Base-by-base conservation (phyloP, 2,329 filamentous ascomycete species). In the Bipolaris sorokiniana region DNA sequence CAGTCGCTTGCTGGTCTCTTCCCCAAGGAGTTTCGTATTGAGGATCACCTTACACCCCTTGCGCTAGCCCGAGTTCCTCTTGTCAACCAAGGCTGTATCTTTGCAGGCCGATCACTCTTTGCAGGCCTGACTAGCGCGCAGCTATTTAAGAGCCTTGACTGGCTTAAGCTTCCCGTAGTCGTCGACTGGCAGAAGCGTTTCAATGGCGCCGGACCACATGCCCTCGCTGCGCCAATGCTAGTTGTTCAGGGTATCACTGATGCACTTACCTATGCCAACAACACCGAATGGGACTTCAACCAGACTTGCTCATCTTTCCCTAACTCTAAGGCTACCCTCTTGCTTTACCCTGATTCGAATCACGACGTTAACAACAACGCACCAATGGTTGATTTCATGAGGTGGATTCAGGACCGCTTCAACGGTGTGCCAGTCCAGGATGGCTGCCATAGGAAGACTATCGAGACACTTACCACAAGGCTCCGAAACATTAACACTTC, bases 221-320 rank as follows among this genome's bases (percentile, higher is more conserved):
- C 60, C 9, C 54, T 69, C n/a, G 63, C 66, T 16, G 64, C 64
- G 20, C 63, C 64, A 4, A 64, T 69, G 64, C 48, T 67, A 4
- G 66, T 69, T 1, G 57, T 66, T 15, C 58, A 61, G 45, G 61
- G 65, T 15, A 28, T 38, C 11, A 45, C 42, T 0, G 65, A 68
- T 34, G 26, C 41, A 3, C 46, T 66, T 10, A 56, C 54, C 1
- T 67, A 68, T 38, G 61, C 59, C 11, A 63, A 64, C 26, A 67
- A 67, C 18, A 66, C 63, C 3, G 56, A 62, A 42, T 58, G 28
- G 41, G 62, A 69, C 47, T 67, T 67, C 38, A 63, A 64, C 46
- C 59, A 57, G 22, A 68, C 66, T 5, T 67, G 63, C 52, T 36
- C 26, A 6, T 20, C 61, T 2, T 66, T 50, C 38, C 58, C 62